Evolutionary conservation across 805 yeast species (phyloP).

Genomic region (Lipomyces yamanashiensis): DNA sequence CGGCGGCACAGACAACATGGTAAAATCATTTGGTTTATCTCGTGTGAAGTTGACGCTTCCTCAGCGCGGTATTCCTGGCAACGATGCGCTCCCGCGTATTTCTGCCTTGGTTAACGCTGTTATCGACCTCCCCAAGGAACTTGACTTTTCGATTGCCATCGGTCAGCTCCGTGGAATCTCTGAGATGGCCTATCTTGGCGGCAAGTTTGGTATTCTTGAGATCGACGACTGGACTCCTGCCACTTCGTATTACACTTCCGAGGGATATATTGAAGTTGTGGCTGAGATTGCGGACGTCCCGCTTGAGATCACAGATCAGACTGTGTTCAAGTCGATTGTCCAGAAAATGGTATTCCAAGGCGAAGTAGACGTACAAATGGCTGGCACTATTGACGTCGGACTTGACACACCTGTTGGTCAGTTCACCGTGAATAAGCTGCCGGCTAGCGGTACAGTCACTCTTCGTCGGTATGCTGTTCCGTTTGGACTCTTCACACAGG

Average conservation of each 20-base stretch:
- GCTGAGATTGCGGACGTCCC: slow-evolving; percentile 37
- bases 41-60: slow-evolving; percentile 34
- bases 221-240: slow-evolving; percentile 35
- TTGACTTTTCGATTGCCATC: slow-evolving; percentile 30
- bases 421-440: slow-evolving; percentile 29
- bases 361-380: slow-evolving; percentile 31
- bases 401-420: slow-evolving; percentile 32
- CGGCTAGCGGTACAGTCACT: slow-evolving; percentile 33
- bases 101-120: slow-evolving; percentile 38
- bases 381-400: slow-evolving; percentile 34
- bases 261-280: slow-evolving; percentile 35
- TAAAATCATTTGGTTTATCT: slow-evolving; percentile 30
- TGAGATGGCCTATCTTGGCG: slow-evolving; percentile 32
- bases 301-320: slow-evolving; percentile 35
- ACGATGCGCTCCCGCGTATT: slow-evolving; percentile 23
- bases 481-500: not conserved
- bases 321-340: slow-evolving; percentile 30
- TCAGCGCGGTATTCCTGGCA: slow-evolving; percentile 18
- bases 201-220: slow-evolving; percentile 33
- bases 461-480: slow-evolving; percentile 13
- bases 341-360: slow-evolving; percentile 34
- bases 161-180: slow-evolving; percentile 29
- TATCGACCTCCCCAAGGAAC: slow-evolving; percentile 34
- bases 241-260: slow-evolving; percentile 26
- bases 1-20: slow-evolving; percentile 23